These are phyloP conservation scores for Tolypocladium guangdongense DNA, from an alignment of 2,329 filamentous ascomycete species.

Conservation along the genomic window DNA sequence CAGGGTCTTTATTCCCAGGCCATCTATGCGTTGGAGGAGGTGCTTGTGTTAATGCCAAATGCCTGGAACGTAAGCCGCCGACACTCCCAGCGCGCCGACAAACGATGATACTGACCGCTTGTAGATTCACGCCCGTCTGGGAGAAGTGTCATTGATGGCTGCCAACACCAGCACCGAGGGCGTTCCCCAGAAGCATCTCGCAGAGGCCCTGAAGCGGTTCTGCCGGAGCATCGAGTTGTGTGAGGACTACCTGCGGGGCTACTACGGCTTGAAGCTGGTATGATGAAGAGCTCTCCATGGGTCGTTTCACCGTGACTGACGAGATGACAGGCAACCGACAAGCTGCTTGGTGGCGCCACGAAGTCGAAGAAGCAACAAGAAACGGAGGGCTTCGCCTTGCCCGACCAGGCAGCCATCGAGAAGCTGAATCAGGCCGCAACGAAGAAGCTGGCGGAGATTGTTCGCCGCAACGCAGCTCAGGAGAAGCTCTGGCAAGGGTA, in stretches of 20 bases:
- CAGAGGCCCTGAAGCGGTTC: slow-evolving; percentile 73
- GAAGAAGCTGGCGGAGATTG: slow-evolving; percentile 64
- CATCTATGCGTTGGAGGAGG: slow-evolving; percentile 82
- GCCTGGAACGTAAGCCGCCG: slow-evolving; percentile 76
- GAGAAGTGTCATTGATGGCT: slow-evolving; percentile 71
- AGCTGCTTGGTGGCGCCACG: slow-evolving; percentile 32
- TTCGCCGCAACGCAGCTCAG: slow-evolving; percentile 48
- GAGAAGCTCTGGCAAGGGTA: slow-evolving; percentile 65
- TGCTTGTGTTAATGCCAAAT: slow-evolving; percentile 75
- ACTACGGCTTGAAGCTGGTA: slow-evolving; percentile 81
- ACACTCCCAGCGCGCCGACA: background rate
- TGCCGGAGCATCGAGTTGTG: slow-evolving; percentile 88
- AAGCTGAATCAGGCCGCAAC: slow-evolving; percentile 64
- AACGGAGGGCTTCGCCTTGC: slow-evolving; percentile 39
- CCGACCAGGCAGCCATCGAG: slow-evolving; percentile 47
- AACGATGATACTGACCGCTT: slow-evolving; percentile 9
- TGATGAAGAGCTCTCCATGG: slow-evolving; percentile 11
- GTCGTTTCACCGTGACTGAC: background rate
- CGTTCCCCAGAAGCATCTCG: slow-evolving; percentile 41
- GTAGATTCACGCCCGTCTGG: slow-evolving; percentile 79
- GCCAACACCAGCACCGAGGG: slow-evolving; percentile 32
- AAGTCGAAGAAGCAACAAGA: slow-evolving; percentile 36
- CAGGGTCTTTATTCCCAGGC: slow-evolving; percentile 74
- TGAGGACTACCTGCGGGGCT: slow-evolving; percentile 82
- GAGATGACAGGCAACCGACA: slow-evolving; percentile 33